Evolutionary conservation across 306 rosid species (phyloP).

Genomic region (Prunus dulcis): DNA sequence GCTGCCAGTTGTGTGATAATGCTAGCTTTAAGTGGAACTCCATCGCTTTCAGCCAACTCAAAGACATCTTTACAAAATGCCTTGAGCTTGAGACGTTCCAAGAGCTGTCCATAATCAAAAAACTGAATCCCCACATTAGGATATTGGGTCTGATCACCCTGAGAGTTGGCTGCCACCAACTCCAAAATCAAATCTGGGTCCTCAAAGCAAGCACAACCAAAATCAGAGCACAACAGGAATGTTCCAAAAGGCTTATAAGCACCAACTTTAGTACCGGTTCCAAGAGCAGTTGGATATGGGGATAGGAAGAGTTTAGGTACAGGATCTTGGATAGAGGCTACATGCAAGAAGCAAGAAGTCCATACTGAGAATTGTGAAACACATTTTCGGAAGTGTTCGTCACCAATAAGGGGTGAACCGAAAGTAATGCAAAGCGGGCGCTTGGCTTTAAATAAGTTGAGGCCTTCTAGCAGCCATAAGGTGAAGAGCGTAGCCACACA

Average conservation of each 20-base stretch:
- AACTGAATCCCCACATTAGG: background rate
- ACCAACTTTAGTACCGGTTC: background rate
- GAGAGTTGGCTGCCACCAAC: conserved; percentile 17
- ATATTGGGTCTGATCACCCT: background rate
- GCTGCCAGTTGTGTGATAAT: conserved; percentile 36
- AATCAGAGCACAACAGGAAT: conserved; percentile 46
- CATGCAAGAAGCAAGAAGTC: conserved; percentile 68
- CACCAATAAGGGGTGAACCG: conserved; percentile 66
- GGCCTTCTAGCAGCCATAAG: conserved; percentile 39
- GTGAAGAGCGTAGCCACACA: conserved; percentile 72
- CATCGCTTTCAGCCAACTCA: background rate
- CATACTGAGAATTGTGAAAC: conserved; percentile 42
- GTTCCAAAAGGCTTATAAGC: conserved; percentile 61
- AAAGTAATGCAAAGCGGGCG: conserved; percentile 73
- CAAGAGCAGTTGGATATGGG: too few relatives aligned
- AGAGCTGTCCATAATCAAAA: conserved; percentile 34
- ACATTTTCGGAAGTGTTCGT: conserved; percentile 32
- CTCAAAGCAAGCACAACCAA: conserved; percentile 46
- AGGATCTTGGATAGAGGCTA: conserved; percentile 47
- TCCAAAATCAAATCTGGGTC: conserved; percentile 34
- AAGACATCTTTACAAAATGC: conserved; percentile 16
- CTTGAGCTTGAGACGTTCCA: conserved; percentile 22
- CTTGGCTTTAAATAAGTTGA: conserved; percentile 28
- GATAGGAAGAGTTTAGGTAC: conserved; percentile 23
- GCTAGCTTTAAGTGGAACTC: conserved; percentile 28